phyloP scores from a whole-genome alignment of 192 early-diverging fungal species.

The Neocallimastix lanati region DNA sequence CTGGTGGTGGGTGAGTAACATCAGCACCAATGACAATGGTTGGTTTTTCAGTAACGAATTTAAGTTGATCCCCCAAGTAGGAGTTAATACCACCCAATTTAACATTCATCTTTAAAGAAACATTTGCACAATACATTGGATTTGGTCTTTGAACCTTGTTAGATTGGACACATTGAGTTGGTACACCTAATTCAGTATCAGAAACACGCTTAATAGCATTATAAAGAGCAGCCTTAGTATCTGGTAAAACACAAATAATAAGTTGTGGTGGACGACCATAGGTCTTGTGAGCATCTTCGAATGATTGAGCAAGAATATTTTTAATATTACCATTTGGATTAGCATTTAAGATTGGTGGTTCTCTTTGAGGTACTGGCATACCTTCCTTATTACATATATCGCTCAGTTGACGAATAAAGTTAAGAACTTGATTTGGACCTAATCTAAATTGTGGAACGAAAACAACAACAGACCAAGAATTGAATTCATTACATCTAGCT shows the following conservation, averaged over 20 bases:
- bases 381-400: not conserved
- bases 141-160: conserved; percentile 2
- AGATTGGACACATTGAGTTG: conserved; percentile 24
- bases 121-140: conserved; percentile 6
- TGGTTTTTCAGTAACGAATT: conserved; percentile 5
- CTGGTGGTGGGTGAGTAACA: conserved; percentile 27
- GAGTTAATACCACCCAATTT: conserved; percentile 41
- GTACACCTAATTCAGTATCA: conserved; percentile 19
- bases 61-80: conserved; percentile 6
- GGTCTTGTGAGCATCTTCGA: not conserved
- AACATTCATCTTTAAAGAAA: conserved; percentile 39
- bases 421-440: not conserved
- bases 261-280: not conserved
- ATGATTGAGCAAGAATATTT: not conserved
- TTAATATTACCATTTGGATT: not conserved
- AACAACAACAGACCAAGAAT: not conserved
- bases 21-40: conserved; percentile 40
- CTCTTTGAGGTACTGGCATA: not conserved
- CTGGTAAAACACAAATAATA: not conserved
- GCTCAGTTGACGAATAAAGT: not conserved
- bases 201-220: conserved; percentile 29
- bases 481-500: not conserved
- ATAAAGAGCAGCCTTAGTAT: conserved; percentile 9
- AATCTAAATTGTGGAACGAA: not conserved
- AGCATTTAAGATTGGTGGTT: not conserved